phyloP scores from a whole-genome alignment of 805 yeast species.

The Torulaspora microellipsoides region DNA sequence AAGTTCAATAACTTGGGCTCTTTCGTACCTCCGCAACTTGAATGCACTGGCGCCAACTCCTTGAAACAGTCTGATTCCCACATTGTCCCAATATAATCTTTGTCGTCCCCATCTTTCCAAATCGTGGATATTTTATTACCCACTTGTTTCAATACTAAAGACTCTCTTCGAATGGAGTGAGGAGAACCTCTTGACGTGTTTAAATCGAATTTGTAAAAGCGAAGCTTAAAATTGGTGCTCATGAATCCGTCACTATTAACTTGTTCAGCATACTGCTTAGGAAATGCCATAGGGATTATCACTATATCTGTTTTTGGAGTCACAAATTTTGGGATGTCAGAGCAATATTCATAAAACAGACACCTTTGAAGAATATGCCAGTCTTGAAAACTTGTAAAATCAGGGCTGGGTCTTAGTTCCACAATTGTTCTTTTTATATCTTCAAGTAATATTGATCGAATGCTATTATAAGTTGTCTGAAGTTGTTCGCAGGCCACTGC shows the following conservation, averaged over 20 bases:
- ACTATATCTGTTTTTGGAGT: constrained; percentile 19
- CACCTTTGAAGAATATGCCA: constrained; percentile 17
- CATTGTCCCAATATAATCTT: constrained; percentile 12
- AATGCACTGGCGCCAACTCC: neutral
- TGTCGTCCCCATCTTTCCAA: constrained; percentile 16
- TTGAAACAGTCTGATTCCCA: neutral
- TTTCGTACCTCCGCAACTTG: neutral
- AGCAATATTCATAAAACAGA: constrained; percentile 11
- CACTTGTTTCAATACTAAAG: constrained; percentile 7
- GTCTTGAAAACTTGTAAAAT: constrained; percentile 6
- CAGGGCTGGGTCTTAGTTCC: constrained; percentile 13
- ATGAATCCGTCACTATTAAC: constrained; percentile 14
- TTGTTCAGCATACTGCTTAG: constrained; percentile 8
- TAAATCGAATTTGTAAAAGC: constrained; percentile 15
- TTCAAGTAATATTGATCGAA: constrained; percentile 4
- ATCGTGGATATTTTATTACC: constrained; percentile 14
- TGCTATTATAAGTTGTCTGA: constrained; percentile 5
- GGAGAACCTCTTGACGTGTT: constrained; percentile 1
- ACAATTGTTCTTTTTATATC: constrained; percentile 10
- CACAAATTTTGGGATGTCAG: constrained; percentile 8
- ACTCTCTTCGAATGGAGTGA: constrained; percentile 2
- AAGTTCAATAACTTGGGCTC: constrained; percentile 12
- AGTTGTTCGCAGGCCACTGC: constrained; percentile 5
- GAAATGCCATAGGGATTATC: constrained; percentile 20
- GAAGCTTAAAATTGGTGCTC: constrained; percentile 8